Evolutionary conservation across 1,139 yeast genomes (phyloP).

Genomic region (Debaryomyces coudertii): DNA sequence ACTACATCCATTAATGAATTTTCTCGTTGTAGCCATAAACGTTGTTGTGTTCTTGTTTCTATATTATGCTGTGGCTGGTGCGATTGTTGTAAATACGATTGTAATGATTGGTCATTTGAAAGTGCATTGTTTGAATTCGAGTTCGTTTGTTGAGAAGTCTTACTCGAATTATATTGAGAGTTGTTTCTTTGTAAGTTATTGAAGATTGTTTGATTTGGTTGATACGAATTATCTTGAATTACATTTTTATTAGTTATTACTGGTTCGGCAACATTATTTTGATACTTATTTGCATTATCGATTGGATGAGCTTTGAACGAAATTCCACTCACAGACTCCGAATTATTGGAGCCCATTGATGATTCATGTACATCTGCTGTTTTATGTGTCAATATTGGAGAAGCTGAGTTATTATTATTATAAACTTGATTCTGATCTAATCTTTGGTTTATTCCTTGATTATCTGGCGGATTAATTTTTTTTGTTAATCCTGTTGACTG

Average conservation of each 20-base stretch:
- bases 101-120: conserved; percentile 6
- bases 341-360: conserved; percentile 19
- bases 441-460: not conserved
- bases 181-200: conserved; percentile 46
- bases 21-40: conserved; percentile 82
- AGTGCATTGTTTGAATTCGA: not conserved
- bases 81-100: conserved; percentile 10
- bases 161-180: conserved; percentile 34
- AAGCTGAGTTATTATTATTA: conserved; percentile 2
- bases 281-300: conserved; percentile 16
- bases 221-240: conserved; percentile 42
- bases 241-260: conserved; percentile 39
- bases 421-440: not conserved
- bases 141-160: conserved; percentile 22
- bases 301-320: conserved; percentile 43
- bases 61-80: conserved; percentile 18
- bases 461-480: conserved; percentile 29
- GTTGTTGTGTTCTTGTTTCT: conserved; percentile 74
- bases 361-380: conserved; percentile 15
- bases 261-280: conserved; percentile 35
- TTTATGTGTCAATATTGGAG: conserved; percentile 8
- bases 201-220: conserved; percentile 50
- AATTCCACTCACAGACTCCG: conserved; percentile 36
- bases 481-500: conserved; percentile 50
- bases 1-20: conserved; percentile 64